These are phyloP conservation scores for Salinomyces thailandicus DNA, from an alignment of 2,329 filamentous ascomycete species.

Conservation along the genomic window DNA sequence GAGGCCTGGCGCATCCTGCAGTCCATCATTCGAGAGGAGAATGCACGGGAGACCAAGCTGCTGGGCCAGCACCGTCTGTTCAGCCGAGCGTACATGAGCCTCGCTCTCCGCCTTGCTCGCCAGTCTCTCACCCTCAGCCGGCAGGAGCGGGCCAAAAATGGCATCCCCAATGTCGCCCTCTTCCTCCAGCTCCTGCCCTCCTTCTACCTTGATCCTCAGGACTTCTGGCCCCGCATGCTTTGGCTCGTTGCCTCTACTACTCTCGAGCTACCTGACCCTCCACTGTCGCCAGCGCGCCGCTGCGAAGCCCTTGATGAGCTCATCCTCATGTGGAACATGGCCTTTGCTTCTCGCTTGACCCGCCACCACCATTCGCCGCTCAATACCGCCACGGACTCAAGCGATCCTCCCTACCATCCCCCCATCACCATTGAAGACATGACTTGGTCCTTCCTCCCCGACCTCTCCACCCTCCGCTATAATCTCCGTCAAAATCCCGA, in stretches of 20 bases:
- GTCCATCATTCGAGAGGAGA: neutral
- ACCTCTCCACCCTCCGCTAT: neutral
- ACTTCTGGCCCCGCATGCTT: conserved; percentile 1
- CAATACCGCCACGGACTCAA: too few species aligned
- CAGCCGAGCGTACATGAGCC: neutral
- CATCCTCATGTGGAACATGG: conserved; percentile 9
- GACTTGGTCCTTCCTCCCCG: conserved; percentile 9
- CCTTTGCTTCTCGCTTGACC: conserved; percentile 1
- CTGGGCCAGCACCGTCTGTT: conserved; percentile 1
- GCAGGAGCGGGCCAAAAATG: neutral
- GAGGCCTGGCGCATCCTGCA: conserved; percentile 3
- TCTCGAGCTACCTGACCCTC: neutral
- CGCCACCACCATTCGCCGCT: neutral
- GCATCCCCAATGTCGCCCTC: neutral
- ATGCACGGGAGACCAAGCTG: neutral
- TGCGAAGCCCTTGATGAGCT: conserved; percentile 4
- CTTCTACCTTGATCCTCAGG: neutral
- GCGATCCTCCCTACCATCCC: neutral
- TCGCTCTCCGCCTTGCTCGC: neutral
- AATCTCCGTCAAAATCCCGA: neutral
- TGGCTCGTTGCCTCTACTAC: neutral
- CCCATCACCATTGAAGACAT: neutral
- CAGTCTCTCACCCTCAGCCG: neutral
- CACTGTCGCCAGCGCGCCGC: neutral
- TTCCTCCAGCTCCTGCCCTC: neutral